These are phyloP conservation scores for Vaccinium macrocarpon DNA, from an alignment of 148 eudicot species.

Conservation along the genomic window DNA sequence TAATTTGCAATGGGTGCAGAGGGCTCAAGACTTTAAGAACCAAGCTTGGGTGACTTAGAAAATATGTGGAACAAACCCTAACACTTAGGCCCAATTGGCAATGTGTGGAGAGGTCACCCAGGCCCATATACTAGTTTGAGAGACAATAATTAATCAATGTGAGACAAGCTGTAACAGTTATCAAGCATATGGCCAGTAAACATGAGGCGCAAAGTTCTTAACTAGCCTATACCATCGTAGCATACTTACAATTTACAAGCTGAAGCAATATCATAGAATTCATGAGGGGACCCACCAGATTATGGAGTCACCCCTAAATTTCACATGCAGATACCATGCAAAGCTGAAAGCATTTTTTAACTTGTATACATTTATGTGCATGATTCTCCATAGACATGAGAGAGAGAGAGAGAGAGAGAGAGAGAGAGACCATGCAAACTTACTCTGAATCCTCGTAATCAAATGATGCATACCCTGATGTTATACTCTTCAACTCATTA, in stretches of 20 bases:
- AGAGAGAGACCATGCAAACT: slow-evolving; percentile 22
- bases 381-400: not conserved
- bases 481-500: slow-evolving; percentile 85
- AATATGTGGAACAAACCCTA: not conserved
- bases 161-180: not conserved
- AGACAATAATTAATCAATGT: not conserved
- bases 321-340: slow-evolving; percentile 1
- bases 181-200: not conserved
- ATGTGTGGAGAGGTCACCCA: not conserved
- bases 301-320: not conserved
- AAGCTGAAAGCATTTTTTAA: not conserved
- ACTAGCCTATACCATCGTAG: not conserved
- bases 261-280: not conserved
- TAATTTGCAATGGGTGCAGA: not conserved
- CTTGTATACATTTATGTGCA: not conserved
- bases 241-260: not conserved
- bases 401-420: not conserved
- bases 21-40: not conserved
- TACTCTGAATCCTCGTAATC: slow-evolving; percentile 96
- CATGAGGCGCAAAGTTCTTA: not conserved
- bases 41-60: not conserved
- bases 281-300: not conserved
- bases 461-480: slow-evolving; percentile 94
- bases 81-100: not conserved
- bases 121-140: not conserved